Percentiles rank a stretch among this genome's conserved stretches.
phyloP scores from a whole-genome alignment of 805 yeast species.

The Sugiyamaella smithiae region DNA sequence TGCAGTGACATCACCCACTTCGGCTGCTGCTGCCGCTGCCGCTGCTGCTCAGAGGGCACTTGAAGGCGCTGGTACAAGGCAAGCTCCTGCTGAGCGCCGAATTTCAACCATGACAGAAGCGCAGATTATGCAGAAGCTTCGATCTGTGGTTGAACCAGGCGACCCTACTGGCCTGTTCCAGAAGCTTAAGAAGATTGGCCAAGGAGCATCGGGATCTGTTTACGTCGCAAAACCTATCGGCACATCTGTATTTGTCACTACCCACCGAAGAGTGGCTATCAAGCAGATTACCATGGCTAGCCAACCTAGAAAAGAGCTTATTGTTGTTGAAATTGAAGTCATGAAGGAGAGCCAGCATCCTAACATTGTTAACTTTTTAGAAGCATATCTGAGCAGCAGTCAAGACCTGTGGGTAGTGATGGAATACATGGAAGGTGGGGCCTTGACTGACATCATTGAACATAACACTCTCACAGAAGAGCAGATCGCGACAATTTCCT shows the following conservation, averaged over 20 bases:
- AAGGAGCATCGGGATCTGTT: slow-evolving; percentile 98
- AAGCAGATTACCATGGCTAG: slow-evolving; percentile 93
- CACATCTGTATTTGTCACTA: slow-evolving; percentile 30
- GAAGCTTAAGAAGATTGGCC: slow-evolving; percentile 78
- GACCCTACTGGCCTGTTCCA: slow-evolving; percentile 74
- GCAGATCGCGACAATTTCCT: slow-evolving; percentile 91
- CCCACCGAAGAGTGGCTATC: slow-evolving; percentile 66
- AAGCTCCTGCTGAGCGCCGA: slow-evolving; percentile 59
- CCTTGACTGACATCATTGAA: slow-evolving; percentile 91
- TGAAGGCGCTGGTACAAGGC: slow-evolving; percentile 36
- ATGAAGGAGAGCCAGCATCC: slow-evolving; percentile 90
- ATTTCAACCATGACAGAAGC: slow-evolving; percentile 73
- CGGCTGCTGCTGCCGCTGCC: slow-evolving; percentile 43
- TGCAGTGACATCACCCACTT: slow-evolving; percentile 9
- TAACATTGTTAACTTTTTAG: slow-evolving; percentile 91
- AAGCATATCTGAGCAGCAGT: slow-evolving; percentile 67
- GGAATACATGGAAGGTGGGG: slow-evolving; percentile 99
- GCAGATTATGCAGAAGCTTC: slow-evolving; percentile 76
- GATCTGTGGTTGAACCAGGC: slow-evolving; percentile 73
- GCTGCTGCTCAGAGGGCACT: slow-evolving; percentile 30
- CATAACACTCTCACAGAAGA: slow-evolving; percentile 87
- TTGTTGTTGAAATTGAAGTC: slow-evolving; percentile 90
- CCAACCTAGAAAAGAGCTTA: slow-evolving; percentile 94
- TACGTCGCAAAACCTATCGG: slow-evolving; percentile 72
- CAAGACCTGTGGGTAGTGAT: slow-evolving; percentile 85